Percentiles rank a stretch among this genome's conserved stretches.
Evolutionary conservation across 1,284 basidiomycete species (phyloP).

Genomic region (Coniophora puteana): DNA sequence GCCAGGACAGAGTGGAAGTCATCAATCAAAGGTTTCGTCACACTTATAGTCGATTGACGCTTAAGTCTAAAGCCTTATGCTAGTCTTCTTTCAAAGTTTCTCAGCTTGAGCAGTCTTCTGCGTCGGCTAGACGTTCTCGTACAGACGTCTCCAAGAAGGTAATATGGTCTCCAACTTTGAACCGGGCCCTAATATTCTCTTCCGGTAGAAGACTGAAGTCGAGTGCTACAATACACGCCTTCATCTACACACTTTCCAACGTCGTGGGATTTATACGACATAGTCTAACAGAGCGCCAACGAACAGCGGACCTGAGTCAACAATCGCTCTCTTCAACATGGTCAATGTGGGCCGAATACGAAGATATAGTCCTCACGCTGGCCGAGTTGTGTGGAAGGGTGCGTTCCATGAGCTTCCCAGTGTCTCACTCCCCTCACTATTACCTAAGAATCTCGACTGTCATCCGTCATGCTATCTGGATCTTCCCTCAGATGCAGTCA

Average conservation of each 20-base stretch:
- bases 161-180: constrained; percentile 8
- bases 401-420: constrained; percentile 19
- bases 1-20: too few relatives aligned
- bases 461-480: constrained; percentile 38
- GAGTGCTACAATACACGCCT: constrained; percentile 57
- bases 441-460: constrained; percentile 34
- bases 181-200: constrained; percentile 1
- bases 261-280: constrained; percentile 48
- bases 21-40: too few relatives aligned
- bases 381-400: constrained; percentile 56
- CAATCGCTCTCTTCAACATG: constrained; percentile 44
- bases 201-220: constrained; percentile 1
- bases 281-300: constrained; percentile 35
- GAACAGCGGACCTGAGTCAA: constrained; percentile 14
- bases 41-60: background rate
- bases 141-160: constrained; percentile 42
- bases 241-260: constrained; percentile 59
- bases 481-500: constrained; percentile 39
- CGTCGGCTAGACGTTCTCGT: constrained; percentile 61
- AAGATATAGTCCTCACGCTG: constrained; percentile 48
- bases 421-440: background rate
- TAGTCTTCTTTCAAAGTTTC: constrained; percentile 58
- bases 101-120: constrained; percentile 58
- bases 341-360: constrained; percentile 46
- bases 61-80: background rate